phyloP scores from a whole-genome alignment of 208 protist genomes.

The Wallacemonas sp. region DNA sequence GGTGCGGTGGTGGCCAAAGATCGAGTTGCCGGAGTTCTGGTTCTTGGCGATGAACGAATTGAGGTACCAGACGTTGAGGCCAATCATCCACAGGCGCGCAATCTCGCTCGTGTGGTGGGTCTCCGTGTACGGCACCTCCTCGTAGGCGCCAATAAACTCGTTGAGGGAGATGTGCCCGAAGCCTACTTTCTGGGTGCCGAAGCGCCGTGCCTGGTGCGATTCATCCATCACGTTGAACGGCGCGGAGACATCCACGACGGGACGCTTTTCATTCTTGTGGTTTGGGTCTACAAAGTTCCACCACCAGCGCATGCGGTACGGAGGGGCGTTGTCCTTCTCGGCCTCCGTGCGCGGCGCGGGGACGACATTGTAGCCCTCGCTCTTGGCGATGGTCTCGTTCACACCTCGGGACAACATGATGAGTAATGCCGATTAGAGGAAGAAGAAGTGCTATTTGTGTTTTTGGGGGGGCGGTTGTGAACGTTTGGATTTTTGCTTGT shows the following conservation, averaged over 20 bases:
- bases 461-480: constrained; percentile 3
- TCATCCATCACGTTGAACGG: constrained; percentile 83
- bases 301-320: constrained; percentile 62
- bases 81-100: constrained; percentile 63
- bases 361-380: constrained; percentile 57
- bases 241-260: constrained; percentile 76
- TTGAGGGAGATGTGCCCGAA: constrained; percentile 68
- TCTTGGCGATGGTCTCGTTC: constrained; percentile 52
- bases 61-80: constrained; percentile 61
- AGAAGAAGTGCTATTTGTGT: too few species aligned
- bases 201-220: constrained; percentile 70
- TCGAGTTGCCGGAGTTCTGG: constrained; percentile 36
- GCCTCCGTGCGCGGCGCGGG: constrained; percentile 26
- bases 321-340: constrained; percentile 33
- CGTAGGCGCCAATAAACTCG: constrained; percentile 62
- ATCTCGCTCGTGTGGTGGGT: constrained; percentile 74
- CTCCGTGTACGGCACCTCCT: constrained; percentile 86
- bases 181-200: constrained; percentile 66
- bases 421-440: too few species aligned
- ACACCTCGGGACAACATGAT: constrained; percentile 66
- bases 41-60: constrained; percentile 60
- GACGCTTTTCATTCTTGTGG: constrained; percentile 33
- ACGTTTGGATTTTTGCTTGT: constrained; percentile 5
- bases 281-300: constrained; percentile 59
- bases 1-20: constrained; percentile 58